phyloP scores from a whole-genome alignment of 2,329 filamentous ascomycete genomes.

The Xylariaceae sp. region DNA sequence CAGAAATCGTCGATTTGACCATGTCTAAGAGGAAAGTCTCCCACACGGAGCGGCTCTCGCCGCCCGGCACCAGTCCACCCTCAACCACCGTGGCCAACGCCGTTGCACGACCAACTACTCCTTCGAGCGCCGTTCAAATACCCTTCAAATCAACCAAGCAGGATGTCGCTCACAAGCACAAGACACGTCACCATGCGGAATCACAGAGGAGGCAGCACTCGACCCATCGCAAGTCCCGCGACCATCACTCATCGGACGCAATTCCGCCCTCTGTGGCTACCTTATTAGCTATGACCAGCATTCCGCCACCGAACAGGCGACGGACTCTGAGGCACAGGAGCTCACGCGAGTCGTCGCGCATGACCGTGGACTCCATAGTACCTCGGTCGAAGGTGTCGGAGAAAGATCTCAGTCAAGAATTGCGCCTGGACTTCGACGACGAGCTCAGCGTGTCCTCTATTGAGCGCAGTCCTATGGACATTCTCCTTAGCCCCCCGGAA shows the following conservation, averaged over 20 bases:
- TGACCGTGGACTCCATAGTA: slow-evolving; percentile 55
- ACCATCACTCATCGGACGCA: slow-evolving; percentile 47
- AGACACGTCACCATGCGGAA: slow-evolving; percentile 33
- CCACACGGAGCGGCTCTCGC: slow-evolving; percentile 18
- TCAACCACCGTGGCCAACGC: slow-evolving; percentile 26
- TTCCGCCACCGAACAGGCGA: slow-evolving; percentile 44
- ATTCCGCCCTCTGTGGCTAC: slow-evolving; percentile 58
- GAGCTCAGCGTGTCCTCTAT: slow-evolving; percentile 34
- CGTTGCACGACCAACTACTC: slow-evolving; percentile 31
- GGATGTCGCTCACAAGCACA: slow-evolving; percentile 30
- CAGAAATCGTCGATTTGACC: slow-evolving; percentile 12
- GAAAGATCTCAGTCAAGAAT: slow-evolving; percentile 49
- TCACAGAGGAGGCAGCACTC: slow-evolving; percentile 27
- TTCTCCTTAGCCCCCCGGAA: slow-evolving; percentile 58
- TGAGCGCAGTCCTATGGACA: slow-evolving; percentile 51
- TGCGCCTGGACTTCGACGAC: slow-evolving; percentile 11
- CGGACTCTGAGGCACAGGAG: slow-evolving; percentile 28
- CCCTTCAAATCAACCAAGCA: slow-evolving; percentile 40
- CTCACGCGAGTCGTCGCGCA: slow-evolving; percentile 24
- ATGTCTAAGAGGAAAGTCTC: slow-evolving; percentile 24
- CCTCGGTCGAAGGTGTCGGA: slow-evolving; percentile 50
- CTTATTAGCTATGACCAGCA: slow-evolving; percentile 58
- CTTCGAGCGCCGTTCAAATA: slow-evolving; percentile 53
- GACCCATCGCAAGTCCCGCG: slow-evolving; percentile 30
- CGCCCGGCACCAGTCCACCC: slow-evolving; percentile 19